Percentiles rank a stretch among this genome's conserved stretches.
Evolutionary conservation across 192 early-diverging fungal species (phyloP).

Genomic region (Bifiguratus adelaidae): DNA sequence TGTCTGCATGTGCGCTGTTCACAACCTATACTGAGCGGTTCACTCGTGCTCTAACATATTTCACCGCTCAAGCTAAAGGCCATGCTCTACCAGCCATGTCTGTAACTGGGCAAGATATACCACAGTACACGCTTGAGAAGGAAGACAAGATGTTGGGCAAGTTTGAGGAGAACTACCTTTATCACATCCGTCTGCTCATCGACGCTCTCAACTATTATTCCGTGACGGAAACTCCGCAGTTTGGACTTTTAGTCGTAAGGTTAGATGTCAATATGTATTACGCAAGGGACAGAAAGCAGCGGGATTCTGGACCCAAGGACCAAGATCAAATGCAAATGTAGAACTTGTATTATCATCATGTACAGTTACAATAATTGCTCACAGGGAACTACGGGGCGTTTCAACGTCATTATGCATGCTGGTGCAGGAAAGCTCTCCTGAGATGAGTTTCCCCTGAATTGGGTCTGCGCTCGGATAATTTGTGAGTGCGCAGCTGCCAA

Average conservation of each 20-base stretch:
- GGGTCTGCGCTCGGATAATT: too few species aligned
- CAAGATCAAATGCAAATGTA: too few species aligned
- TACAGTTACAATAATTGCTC: too few species aligned
- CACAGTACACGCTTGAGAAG: too few species aligned
- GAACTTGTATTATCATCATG: too few species aligned
- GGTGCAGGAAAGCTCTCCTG: too few species aligned
- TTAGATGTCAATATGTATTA: constrained; percentile 75
- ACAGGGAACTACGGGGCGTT: too few species aligned
- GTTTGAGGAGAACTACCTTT: constrained; percentile 49
- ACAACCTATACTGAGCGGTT: constrained; percentile 44
- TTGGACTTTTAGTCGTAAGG: constrained; percentile 49
- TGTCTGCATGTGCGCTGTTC: constrained; percentile 46
- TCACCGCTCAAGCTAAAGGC: neutral
- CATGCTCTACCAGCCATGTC: too few species aligned
- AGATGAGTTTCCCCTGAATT: too few species aligned
- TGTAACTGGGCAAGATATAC: too few species aligned
- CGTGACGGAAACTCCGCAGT: constrained; percentile 50
- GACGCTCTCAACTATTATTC: constrained; percentile 73
- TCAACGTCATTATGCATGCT: too few species aligned
- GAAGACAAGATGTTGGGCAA: constrained; percentile 26
- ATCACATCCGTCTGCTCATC: constrained; percentile 61
- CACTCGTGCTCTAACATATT: constrained; percentile 14
- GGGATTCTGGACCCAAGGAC: neutral
- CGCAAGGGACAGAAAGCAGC: constrained; percentile 19
- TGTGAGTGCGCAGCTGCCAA: too few species aligned